These are phyloP conservation scores for Penicillium sp. DNA, from an alignment of 2,329 filamentous ascomycete genomes.

Conservation along the genomic window DNA sequence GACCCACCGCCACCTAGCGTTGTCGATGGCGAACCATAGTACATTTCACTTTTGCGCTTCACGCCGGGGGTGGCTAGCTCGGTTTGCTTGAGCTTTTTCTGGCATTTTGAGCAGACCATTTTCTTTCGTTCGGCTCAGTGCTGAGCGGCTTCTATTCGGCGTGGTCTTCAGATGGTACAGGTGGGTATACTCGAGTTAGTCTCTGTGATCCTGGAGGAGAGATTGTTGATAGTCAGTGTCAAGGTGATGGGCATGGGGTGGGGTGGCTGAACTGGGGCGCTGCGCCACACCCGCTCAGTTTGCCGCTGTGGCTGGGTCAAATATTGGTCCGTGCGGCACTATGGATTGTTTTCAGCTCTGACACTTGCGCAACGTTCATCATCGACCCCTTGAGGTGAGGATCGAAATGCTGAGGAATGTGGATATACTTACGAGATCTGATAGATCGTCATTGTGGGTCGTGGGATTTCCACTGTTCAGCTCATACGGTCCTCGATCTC, in stretches of 20 bases:
- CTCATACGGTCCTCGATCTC: too few relatives aligned
- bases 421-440: too few relatives aligned
- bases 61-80: constrained; percentile 67
- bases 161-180: background rate
- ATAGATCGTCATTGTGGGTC: too few relatives aligned
- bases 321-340: too few relatives aligned
- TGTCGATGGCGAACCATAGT: constrained; percentile 62
- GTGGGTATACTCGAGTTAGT: background rate
- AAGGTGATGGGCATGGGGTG: background rate
- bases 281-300: background rate
- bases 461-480: too few relatives aligned
- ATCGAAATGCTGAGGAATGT: too few relatives aligned
- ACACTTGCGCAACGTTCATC: too few relatives aligned
- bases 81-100: constrained; percentile 64
- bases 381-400: too few relatives aligned
- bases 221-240: background rate
- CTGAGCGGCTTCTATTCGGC: background rate
- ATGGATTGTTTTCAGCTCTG: too few relatives aligned
- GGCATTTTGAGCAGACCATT: constrained; percentile 70
- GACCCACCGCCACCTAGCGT: constrained; percentile 40
- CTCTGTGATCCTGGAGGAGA: background rate
- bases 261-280: background rate
- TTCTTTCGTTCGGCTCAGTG: background rate
- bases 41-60: constrained; percentile 71
- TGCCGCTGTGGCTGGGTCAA: background rate